Percentiles rank a stretch among this genome's conserved stretches.
Conservation (phyloP, 371 early-diverging fungal species). For the Actinomortierella wolfii region DNA sequence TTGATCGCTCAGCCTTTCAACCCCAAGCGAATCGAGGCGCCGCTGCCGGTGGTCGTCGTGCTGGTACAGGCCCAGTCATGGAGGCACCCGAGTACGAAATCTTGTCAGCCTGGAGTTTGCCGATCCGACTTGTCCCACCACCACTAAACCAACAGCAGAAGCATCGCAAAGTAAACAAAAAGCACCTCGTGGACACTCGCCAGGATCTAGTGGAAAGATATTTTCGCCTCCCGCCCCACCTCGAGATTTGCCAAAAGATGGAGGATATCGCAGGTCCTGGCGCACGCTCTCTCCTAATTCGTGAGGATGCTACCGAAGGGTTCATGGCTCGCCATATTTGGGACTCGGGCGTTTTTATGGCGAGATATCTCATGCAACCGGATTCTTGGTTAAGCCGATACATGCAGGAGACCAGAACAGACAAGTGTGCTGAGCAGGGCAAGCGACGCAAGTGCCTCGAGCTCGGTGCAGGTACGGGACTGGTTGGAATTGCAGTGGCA, state of each 20-base stretch:
- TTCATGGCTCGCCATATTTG: constrained; percentile 47
- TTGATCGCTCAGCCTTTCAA: constrained; percentile 9
- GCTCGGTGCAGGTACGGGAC: constrained; percentile 45
- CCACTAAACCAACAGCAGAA: constrained; percentile 30
- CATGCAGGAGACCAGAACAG: constrained; percentile 18
- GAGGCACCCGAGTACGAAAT: constrained; percentile 46
- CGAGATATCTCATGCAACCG: constrained; percentile 35
- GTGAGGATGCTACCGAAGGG: constrained; percentile 43
- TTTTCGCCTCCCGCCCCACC: constrained; percentile 30
- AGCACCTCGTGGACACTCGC: constrained; percentile 38
- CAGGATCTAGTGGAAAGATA: constrained; percentile 45
- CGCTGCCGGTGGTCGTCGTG: no score
- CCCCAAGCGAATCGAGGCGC: no score
- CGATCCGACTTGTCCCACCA: constrained; percentile 37
- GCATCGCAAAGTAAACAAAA: constrained; percentile 39
- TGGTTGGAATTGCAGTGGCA: constrained; percentile 44
- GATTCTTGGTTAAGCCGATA: constrained; percentile 44
- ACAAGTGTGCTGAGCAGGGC: no score
- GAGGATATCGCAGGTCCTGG: constrained; percentile 13
- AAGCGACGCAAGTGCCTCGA: constrained; percentile 21
- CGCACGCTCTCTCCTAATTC: constrained; percentile 18
- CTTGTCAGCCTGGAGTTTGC: constrained; percentile 42
- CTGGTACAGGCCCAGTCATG: constrained; percentile 6
- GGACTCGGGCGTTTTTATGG: constrained; percentile 48
- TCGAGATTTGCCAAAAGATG: constrained; percentile 1